Evolutionary conservation across 2,329 filamentous ascomycete genomes (phyloP).

Genomic region (Echinosphaeria canescens): DNA sequence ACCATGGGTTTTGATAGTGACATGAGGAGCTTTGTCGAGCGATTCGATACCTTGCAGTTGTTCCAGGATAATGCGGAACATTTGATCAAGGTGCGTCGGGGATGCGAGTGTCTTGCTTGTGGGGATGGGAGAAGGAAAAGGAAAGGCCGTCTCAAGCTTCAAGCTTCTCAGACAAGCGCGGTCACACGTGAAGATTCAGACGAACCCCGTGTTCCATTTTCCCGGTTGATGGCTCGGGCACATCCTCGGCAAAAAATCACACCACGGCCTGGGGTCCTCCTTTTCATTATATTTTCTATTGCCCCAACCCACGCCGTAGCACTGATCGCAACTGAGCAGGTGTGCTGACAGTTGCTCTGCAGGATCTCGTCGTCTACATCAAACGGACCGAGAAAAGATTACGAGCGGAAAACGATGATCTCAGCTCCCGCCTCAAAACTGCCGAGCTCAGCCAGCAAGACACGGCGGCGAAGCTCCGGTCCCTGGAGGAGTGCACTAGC

Average conservation of each 20-base stretch:
- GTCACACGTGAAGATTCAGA: too few species aligned
- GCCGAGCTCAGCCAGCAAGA: slow-evolving; percentile 22
- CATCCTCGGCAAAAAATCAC: slow-evolving; percentile 1
- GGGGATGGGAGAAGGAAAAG: too few species aligned
- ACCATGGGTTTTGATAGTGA: not conserved
- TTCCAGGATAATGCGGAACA: slow-evolving; percentile 18
- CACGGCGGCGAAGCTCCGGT: slow-evolving; percentile 19
- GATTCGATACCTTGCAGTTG: slow-evolving; percentile 19
- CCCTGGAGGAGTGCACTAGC: slow-evolving; percentile 14
- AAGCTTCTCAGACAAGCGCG: too few species aligned
- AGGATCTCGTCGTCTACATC: slow-evolving; percentile 25
- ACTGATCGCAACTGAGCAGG: slow-evolving; percentile 1
- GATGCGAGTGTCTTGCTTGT: too few species aligned
- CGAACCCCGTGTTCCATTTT: not conserved
- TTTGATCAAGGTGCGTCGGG: slow-evolving; percentile 22
- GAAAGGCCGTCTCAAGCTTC: too few species aligned
- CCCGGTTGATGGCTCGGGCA: slow-evolving; percentile 1
- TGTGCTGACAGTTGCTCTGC: not conserved
- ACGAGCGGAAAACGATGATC: slow-evolving; percentile 18
- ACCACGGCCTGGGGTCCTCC: too few species aligned
- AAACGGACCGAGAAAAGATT: slow-evolving; percentile 20
- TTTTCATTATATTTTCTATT: too few species aligned
- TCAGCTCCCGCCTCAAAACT: slow-evolving; percentile 18
- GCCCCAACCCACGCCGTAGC: not conserved
- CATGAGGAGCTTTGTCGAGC: slow-evolving; percentile 21